A percentile compares a stretch with the other conserved stretches of the same genome.
These are phyloP conservation scores for Sequoia sempervirens DNA, from an alignment of 75 land plant species.

Conservation along the genomic window DNA sequence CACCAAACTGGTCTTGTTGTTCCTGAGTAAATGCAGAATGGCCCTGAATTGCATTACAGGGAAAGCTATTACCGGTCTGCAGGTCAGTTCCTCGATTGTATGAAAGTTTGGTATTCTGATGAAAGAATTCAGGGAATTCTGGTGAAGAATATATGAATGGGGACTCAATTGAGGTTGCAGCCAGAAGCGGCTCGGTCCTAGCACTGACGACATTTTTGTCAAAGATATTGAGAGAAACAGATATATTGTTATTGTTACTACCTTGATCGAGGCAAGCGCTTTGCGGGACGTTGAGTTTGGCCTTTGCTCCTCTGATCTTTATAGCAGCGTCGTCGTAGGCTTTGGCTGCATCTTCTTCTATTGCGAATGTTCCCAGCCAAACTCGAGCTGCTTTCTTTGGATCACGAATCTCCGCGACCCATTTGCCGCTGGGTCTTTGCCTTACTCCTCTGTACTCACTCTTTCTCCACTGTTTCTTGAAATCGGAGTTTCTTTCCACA, in stretches of 20 bases:
- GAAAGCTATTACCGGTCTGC: too few relatives aligned
- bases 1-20: not conserved
- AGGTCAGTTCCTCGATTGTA: not conserved
- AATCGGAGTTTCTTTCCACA: too few relatives aligned
- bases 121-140: too few relatives aligned
- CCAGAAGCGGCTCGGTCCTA: not conserved
- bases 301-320: not conserved
- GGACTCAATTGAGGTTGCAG: not conserved
- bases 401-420: constrained; percentile 10
- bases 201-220: not conserved
- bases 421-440: constrained; percentile 1
- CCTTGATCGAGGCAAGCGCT: too few relatives aligned
- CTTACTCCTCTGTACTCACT: not conserved
- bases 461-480: not conserved
- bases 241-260: too few relatives aligned
- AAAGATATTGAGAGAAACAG: too few relatives aligned
- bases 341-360: constrained; percentile 9
- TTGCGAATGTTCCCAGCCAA: not conserved
- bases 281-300: too few relatives aligned
- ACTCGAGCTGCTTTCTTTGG: not conserved
- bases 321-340: constrained; percentile 2
- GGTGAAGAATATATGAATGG: too few relatives aligned
- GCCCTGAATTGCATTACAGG: not conserved
- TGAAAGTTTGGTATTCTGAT: too few relatives aligned
- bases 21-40: too few relatives aligned